Percentiles rank a stretch among this genome's conserved stretches.
phyloP scores from a whole-genome alignment of 164 flowering plant species.

The Platanus orientalis region DNA sequence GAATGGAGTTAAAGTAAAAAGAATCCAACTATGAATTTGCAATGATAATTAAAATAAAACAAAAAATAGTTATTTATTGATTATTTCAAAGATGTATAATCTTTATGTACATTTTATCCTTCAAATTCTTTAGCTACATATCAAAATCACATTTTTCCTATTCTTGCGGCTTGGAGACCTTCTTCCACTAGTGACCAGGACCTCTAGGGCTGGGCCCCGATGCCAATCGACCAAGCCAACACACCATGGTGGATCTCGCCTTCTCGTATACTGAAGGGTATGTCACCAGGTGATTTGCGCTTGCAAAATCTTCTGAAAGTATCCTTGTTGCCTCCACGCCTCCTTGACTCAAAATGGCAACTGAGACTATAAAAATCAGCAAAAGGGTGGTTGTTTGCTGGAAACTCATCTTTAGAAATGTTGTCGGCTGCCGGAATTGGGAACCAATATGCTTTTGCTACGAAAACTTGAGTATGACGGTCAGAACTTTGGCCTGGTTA shows the following conservation, averaged over 20 bases:
- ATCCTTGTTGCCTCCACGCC: conserved; percentile 15
- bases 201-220: conserved; percentile 50
- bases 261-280: conserved; percentile 26
- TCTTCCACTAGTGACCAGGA: conserved; percentile 30
- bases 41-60: too few relatives aligned
- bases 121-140: too few relatives aligned
- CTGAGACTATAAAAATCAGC: background rate
- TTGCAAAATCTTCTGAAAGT: conserved; percentile 25
- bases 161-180: too few relatives aligned
- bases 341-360: conserved; percentile 4
- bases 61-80: too few relatives aligned
- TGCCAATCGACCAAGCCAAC: conserved; percentile 28
- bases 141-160: too few relatives aligned
- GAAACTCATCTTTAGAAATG: background rate
- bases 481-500: too few relatives aligned
- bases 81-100: too few relatives aligned
- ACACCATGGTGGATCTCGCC: conserved; percentile 26
- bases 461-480: background rate
- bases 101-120: too few relatives aligned
- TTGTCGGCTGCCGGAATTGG: background rate
- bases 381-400: background rate
- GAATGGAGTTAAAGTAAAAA: too few relatives aligned
- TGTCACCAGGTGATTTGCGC: conserved; percentile 23
- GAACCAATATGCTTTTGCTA: background rate
- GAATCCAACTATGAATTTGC: too few relatives aligned